Conservation (phyloP, 768 basidiomycete genomes). For the Myochromella boudieri region DNA sequence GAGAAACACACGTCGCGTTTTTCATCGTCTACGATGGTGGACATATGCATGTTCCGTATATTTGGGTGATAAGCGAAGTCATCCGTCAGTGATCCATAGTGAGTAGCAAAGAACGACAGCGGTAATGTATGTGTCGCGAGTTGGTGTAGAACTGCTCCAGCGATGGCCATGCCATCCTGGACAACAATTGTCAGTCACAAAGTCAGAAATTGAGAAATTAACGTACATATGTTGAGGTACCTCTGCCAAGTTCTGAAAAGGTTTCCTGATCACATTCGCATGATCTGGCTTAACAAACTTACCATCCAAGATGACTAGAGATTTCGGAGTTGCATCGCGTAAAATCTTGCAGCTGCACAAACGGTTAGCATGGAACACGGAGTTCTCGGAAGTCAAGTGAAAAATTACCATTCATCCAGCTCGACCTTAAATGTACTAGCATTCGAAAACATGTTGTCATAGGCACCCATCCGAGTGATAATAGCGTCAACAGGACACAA, state of each 20-base stretch:
- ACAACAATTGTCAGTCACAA: background rate
- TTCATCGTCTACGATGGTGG: constrained; percentile 89
- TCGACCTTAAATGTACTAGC: constrained; percentile 98
- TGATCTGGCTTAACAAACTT: constrained; percentile 17
- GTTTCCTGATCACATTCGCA: constrained; percentile 7
- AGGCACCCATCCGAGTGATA: constrained; percentile 97
- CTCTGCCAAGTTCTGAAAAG: constrained; percentile 81
- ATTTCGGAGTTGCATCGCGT: constrained; percentile 89
- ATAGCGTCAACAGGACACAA: constrained; percentile 90
- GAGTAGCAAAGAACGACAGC: constrained; percentile 95
- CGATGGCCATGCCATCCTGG: constrained; percentile 98
- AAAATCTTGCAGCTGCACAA: constrained; percentile 81
- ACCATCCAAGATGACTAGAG: constrained; percentile 95
- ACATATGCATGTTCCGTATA: constrained; percentile 94
- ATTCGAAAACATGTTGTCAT: constrained; percentile 95
- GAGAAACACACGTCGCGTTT: constrained; percentile 68
- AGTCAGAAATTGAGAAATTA: background rate
- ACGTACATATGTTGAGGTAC: constrained; percentile 88
- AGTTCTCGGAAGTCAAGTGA: background rate
- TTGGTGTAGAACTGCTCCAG: constrained; percentile 91
- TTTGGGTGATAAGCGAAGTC: constrained; percentile 93
- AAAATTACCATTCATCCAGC: constrained; percentile 85
- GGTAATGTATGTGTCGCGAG: constrained; percentile 91
- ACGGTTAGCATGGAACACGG: background rate
- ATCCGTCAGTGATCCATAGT: constrained; percentile 94